Base-by-base conservation (phyloP, 495 filamentous ascomycete species). In the Penicillium tannophilum region DNA sequence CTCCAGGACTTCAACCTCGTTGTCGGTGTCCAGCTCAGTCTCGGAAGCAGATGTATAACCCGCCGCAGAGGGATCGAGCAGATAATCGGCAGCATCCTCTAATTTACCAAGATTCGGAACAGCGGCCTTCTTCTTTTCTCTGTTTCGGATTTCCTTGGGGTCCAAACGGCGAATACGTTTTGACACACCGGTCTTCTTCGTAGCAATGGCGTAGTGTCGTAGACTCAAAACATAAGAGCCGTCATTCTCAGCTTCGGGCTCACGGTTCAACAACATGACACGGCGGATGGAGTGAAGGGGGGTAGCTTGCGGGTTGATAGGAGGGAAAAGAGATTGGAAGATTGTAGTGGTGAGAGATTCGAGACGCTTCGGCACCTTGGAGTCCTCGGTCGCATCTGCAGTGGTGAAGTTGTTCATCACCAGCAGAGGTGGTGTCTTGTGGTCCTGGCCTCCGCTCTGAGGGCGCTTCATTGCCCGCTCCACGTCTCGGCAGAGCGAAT, bases 371-470 rank as follows among this genome's bases (percentile, higher is more conserved):
- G 82, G 86, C 17, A 86, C 80, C 49, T 89, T 85, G n/a, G 86
- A 79, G 41, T 83, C 78, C 50, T 78, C 71, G 36, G 76, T 71
- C 10, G 83, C 74, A 54, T 81, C 71, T 28, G 90, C 81, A 2
- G 84, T 88, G 35, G 82, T 84, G 74, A 99, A 97, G 70, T 97
- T 96, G 76, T 99, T 99, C 94, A 98, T 97, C 55, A 98, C 95
- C 17, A 98, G 82, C 70, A 98, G 76, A 50, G 93, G 93, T 2
- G 93, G 83, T 26, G 85, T 89, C 48, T 86, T 78, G 68, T 89
- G 94, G 64, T 96, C 91, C 71, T 93, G 92, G 56, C 86, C 87
- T 49, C 88, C 88, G 24, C 85, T 89, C 66, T 84, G 83, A 3
- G 94, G 92, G 65, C 89, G 91, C 69, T 90, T 90, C 76, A 90